Base-by-base conservation (phyloP, 768 basidiomycete species). In the Agaricus sinodeliciosus region DNA sequence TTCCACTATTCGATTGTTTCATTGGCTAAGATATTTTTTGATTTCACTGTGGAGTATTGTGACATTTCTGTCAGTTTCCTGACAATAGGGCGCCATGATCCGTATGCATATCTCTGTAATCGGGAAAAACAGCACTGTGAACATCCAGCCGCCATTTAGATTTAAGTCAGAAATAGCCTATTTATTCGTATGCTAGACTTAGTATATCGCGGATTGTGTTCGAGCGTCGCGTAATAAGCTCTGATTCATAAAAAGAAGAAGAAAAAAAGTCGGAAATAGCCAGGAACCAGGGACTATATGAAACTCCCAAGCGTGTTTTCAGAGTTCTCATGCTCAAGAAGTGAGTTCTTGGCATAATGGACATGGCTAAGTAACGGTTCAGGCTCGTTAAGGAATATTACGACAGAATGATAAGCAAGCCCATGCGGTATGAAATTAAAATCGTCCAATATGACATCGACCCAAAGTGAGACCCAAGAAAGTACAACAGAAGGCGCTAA, bases 361-460 rank as follows among this genome's bases (percentile, higher is more conserved):
- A 41, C 19, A 22, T 6, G 40, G 13, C 19, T 13, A 41, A 22
- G 13, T 41, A 12, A 12, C 12, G 39, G 19, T 28, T 28, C 9
- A 4, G 28, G 9, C 28, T 28, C 9, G 9, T 28, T 9, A 28
- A 28, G 28, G 28, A 40, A n/a, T 22, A 22, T 22, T 13, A 41
- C 8, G 15, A n/a, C n/a, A 41, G n/a, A n/a, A n/a, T 41, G n/a
- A 22, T 22, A 41, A 41, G 40, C 11, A 41, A 41, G 40, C 11
- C 7, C 80, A 1, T 81, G 70, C 57, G 80, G 82, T 31, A 58
- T 39, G 2, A 37, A 37, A 4, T 4, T 11, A n/a, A 37, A 37
- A 39, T 39, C 12, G 37, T 39, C 37, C 37, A 16, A 15, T 13
- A 2, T 6, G 16, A 16, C 12, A 39, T 39, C 37, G 37, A 39